phyloP scores from a whole-genome alignment of 345 rosid genomes.

The Microcos paniculata region DNA sequence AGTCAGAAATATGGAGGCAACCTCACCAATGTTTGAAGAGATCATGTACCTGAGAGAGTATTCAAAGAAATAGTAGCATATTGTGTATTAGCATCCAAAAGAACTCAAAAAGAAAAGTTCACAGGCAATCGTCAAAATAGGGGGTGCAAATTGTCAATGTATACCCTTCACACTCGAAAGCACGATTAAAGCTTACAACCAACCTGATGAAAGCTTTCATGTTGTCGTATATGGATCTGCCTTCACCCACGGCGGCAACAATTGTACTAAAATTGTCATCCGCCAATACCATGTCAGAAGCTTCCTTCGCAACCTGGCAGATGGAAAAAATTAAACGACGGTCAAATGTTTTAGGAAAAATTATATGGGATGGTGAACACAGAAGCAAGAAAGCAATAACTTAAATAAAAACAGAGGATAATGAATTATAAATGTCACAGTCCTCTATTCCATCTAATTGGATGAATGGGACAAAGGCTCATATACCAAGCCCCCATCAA shows the following conservation, averaged over 20 bases:
- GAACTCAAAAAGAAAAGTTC: neutral
- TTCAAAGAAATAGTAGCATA: neutral
- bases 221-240: conserved; percentile 69
- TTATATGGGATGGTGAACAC: neutral
- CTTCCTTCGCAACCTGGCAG: conserved; percentile 76
- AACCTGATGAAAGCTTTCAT: conserved; percentile 86
- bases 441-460: neutral
- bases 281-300: conserved; percentile 80
- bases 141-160: neutral
- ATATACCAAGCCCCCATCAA: neutral
- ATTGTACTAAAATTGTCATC: conserved; percentile 78
- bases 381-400: neutral
- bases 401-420: conserved; percentile 8
- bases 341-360: neutral
- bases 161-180: neutral
- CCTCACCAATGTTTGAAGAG: conserved; percentile 83
- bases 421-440: neutral
- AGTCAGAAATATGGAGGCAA: conserved; percentile 68
- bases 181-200: conserved; percentile 3
- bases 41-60: conserved; percentile 65
- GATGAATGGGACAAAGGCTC: neutral
- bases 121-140: neutral
- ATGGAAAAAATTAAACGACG: neutral
- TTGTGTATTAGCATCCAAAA: neutral
- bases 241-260: conserved; percentile 74